These are phyloP conservation scores for Pseudevernia furfuracea DNA, from an alignment of 495 filamentous ascomycete species.

Conservation along the genomic window DNA sequence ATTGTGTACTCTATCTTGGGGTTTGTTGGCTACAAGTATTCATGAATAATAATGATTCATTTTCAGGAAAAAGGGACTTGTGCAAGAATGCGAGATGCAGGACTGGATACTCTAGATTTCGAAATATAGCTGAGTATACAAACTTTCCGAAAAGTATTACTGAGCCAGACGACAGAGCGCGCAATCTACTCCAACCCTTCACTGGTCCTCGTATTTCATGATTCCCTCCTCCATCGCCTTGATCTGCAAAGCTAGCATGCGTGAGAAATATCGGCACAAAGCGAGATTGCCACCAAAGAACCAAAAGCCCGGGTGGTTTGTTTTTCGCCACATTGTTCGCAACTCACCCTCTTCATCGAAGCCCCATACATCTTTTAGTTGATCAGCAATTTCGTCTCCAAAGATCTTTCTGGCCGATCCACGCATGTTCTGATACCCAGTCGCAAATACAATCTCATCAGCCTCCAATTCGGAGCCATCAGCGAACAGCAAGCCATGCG, in stretches of 20 bases:
- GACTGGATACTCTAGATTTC: background rate
- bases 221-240: conserved; percentile 53
- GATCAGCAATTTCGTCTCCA: conserved; percentile 60
- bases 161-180: background rate
- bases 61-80: background rate
- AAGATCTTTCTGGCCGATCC: conserved; percentile 51
- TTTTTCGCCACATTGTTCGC: conserved; percentile 60
- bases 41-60: no score
- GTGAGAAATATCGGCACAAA: conserved; percentile 63
- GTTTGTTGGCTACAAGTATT: no score
- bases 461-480: conserved; percentile 63
- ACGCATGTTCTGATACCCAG: conserved; percentile 77
- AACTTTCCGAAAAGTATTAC: background rate
- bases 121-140: background rate
- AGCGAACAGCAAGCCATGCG: conserved; percentile 53
- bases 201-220: conserved; percentile 27
- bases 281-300: conserved; percentile 77
- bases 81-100: background rate
- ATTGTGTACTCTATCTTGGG: conserved; percentile 18
- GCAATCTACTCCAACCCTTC: background rate
- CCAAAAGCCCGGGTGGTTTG: conserved; percentile 72
- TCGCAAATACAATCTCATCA: conserved; percentile 77
- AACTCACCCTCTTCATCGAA: conserved; percentile 71
- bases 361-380: conserved; percentile 66
- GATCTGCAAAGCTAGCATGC: conserved; percentile 67